Base-by-base conservation (phyloP, 306 rosid genomes). In the Bauhinia variegata region DNA sequence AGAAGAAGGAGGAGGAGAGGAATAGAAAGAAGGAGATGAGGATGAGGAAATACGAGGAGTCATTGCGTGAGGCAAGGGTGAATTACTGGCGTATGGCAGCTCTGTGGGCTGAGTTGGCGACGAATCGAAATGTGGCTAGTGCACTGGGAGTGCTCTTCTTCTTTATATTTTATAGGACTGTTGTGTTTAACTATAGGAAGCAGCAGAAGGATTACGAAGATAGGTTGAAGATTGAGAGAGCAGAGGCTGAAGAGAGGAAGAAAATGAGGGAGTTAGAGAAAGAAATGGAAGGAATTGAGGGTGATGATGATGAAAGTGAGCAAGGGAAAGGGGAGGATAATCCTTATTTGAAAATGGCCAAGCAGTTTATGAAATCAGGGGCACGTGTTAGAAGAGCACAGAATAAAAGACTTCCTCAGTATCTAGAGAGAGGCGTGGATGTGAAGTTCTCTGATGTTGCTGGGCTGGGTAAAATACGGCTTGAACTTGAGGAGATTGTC, bases 401-500 rank as follows among this genome's bases (percentile, higher is more conserved):
- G 58, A 89, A 79, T 63, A 91, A 70, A 71, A 84, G 84, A 66
- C 79, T 78, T 77, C 98, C 97, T 23, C 91, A 93, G 80, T 93
- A 93, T 83, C 67, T 93, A 37, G 98, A 93, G 88, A 84, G 88
- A 71, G 98, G 90, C 0, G 96, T 88, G 78, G 91, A 93, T 76
- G 98, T 93, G 8, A 93, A 89, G 86, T 93, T 93, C 58, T 51
- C 85, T 30, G 98, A 93, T 79, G 98, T 93, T 56, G 98, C 98
- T 0, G 98, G 98, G 60, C 84, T 93, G 9, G 98, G 98, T 63
- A 93, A 93, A 78, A 93, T 93, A 9, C 85, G 98, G 50, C 95
- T 89, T 48, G 98, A 93, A 82, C 97, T 93, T 12, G 98, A 93
- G 85, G 98, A 93, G 85, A 93, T 93, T 82, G 98, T 93, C 49